phyloP scores from a whole-genome alignment of 1,284 basidiomycete genomes.

The Cutaneotrichosporon sp. region DNA sequence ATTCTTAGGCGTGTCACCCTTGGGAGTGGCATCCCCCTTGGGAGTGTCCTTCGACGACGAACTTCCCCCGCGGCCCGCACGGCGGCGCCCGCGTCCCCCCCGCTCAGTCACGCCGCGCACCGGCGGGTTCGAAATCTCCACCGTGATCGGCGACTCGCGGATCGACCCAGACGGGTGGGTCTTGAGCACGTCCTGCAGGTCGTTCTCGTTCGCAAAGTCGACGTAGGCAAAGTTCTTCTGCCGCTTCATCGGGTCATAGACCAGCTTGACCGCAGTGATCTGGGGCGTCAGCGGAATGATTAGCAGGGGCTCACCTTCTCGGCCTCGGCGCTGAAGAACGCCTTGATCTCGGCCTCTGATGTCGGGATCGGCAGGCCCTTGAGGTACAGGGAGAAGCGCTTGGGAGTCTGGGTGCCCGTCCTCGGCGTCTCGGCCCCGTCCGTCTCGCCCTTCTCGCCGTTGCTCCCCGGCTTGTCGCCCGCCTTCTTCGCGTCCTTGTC shows the following conservation, averaged over 20 bases:
- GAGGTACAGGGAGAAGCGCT: slow-evolving; percentile 84
- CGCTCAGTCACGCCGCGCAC: slow-evolving; percentile 27
- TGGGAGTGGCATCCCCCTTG: slow-evolving; percentile 16
- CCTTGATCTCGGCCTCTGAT: slow-evolving; percentile 68
- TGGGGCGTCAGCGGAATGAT: slow-evolving; percentile 40
- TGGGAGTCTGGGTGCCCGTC: slow-evolving; percentile 62
- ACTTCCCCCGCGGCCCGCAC: slow-evolving; percentile 44
- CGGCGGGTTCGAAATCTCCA: slow-evolving; percentile 51
- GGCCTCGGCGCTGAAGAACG: slow-evolving; percentile 62
- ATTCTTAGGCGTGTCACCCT: slow-evolving; percentile 15
- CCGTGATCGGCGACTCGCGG: slow-evolving; percentile 53
- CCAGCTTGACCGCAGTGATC: slow-evolving; percentile 72
- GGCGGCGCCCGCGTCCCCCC: slow-evolving; percentile 56
- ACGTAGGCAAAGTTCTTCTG: slow-evolving; percentile 65
- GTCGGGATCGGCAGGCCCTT: slow-evolving; percentile 62
- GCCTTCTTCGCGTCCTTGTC: slow-evolving; percentile 58
- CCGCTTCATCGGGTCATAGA: slow-evolving; percentile 54
- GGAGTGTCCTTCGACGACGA: slow-evolving; percentile 23
- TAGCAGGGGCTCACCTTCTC: slow-evolving; percentile 32
- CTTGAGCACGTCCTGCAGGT: slow-evolving; percentile 73
- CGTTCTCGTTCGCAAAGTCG: slow-evolving; percentile 80
- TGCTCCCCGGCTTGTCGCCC: neutral
- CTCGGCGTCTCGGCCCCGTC: slow-evolving; percentile 64
- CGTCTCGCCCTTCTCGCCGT: slow-evolving; percentile 22
- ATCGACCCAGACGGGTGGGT: slow-evolving; percentile 61